A percentile compares a stretch with the other conserved stretches of the same genome.
These are phyloP conservation scores for Fusarium scirpi DNA, from an alignment of 2,329 filamentous ascomycete species.

Conservation along the genomic window DNA sequence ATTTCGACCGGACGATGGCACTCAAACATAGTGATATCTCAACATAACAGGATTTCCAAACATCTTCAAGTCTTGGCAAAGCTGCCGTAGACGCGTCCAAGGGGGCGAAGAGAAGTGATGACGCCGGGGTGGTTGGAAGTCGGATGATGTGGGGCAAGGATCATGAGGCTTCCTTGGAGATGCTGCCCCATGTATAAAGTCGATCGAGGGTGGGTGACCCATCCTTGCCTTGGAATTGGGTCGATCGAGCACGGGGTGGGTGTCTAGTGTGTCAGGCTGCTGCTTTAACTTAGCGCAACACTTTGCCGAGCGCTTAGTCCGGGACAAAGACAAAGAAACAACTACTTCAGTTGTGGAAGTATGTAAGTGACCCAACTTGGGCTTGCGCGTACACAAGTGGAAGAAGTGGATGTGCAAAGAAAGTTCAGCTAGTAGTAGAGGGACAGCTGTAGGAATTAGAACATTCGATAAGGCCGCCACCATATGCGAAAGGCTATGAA, in stretches of 20 bases:
- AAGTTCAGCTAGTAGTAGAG: slow-evolving; percentile 30
- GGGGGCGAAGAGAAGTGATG: slow-evolving; percentile 32
- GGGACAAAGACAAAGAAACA: slow-evolving; percentile 3
- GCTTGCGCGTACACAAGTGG: slow-evolving; percentile 6
- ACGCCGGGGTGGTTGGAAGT: slow-evolving; percentile 38
- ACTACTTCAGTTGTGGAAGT: background rate
- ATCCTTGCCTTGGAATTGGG: slow-evolving; percentile 25
- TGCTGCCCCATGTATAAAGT: slow-evolving; percentile 40
- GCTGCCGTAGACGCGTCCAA: slow-evolving; percentile 31
- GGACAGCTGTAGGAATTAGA: slow-evolving; percentile 35
- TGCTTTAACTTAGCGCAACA: slow-evolving; percentile 37
- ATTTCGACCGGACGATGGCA: slow-evolving; percentile 33
- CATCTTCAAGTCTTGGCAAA: slow-evolving; percentile 17
- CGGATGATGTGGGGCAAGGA: slow-evolving; percentile 49
- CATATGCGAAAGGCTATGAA: slow-evolving; percentile 34
- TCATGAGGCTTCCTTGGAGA: slow-evolving; percentile 47
- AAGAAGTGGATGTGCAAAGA: slow-evolving; percentile 23
- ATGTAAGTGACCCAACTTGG: slow-evolving; percentile 9
- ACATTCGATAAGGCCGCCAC: slow-evolving; percentile 41
- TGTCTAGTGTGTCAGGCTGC: slow-evolving; percentile 13
- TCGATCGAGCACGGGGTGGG: slow-evolving; percentile 41
- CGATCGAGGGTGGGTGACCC: slow-evolving; percentile 41
- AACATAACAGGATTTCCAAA: slow-evolving; percentile 9
- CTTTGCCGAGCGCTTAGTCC: slow-evolving; percentile 38
- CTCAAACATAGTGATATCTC: background rate